Evolutionary conservation across 176 grass and related monocot species (phyloP), one percentile per base, ranked within the genome.

Genomic region (Tuctoria greenei): DNA sequence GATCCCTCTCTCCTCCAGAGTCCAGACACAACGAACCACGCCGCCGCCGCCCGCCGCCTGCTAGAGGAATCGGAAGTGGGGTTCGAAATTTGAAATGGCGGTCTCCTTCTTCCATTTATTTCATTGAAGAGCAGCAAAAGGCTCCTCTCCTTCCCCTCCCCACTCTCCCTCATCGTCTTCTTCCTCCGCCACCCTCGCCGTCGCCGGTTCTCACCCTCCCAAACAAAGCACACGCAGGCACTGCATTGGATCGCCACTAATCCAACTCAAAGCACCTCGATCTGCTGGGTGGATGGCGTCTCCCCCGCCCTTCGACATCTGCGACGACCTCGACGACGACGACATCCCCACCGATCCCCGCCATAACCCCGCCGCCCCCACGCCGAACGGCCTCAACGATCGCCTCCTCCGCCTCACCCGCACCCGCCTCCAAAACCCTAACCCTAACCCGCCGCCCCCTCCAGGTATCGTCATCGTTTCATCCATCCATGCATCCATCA

Each of bases 371-470:
- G 54, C 61, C 43, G 65, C 77, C 59, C 87, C 84, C 14, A 88
- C 92, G 40, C 90, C 94, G 56, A 90, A 91, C 74, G 92, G 95
- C 64, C 88, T 97, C 72, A 93, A 97, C 72, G 86, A 97, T 42
- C 88, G 86, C 49, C 81, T 93, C 15, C 74, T 87, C 65, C 77
- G 80, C 67, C 84, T 91, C 83, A 78, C 86, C 20, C 79, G 67
- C 69, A 81, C 14, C 34, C 76, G 78, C 35, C 73, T 64, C 28
- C 68, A 50, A 46, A 83, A 87, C 73, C 84, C 84, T 66, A 86
- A 37, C 80, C 83, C 73, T 73, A 80, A 71, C 35, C 20, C 78
- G 45, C 72, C 67, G 14, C 62, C 2, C 8, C 31, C 42, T 44
- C 36, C 5, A 70, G 81, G 81, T 83, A 83, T 12, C 39, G 3